Base-by-base conservation (phyloP, 805 yeast species). In the Hanseniaspora mollemarum region DNA sequence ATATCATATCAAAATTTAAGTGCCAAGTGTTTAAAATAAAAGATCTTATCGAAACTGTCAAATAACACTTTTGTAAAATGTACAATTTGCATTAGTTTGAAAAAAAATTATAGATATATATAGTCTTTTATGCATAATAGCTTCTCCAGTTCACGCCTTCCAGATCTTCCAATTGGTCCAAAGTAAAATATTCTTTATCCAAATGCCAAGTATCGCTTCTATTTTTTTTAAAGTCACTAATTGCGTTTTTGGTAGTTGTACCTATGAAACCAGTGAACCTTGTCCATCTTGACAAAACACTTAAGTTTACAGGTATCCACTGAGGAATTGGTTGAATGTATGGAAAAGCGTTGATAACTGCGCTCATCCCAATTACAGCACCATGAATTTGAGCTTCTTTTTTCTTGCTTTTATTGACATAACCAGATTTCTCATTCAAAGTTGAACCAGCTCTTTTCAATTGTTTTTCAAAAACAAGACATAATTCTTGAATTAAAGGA, bases 191-290 rank as follows among this genome's bases (percentile, higher is more conserved):
- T 56, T 72, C 72, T 54, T 83, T 75, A 62, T 90, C 98, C 53
- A 87, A 76, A 59, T 85, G 94, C 98, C 98, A 90, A 0, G 96
- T 87, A 59, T 90, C 98, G 53, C 88, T 94, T 56, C 97, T 76
- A 5, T 86, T 78, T 68, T 87, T 87, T 63, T 88, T 90, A 68
- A 92, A 92, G 55, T 78, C 81, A 55, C 94, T 81, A 46, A 90
- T 71, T 1, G 77, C 74, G 29, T 79, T 80, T 64, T 90, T 90
- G 6, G 95, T 94, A 1, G 94, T 76, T 50, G 81, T 76, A 1
- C 95, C 95, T 26, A 83, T 77, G 49, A 80, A 62, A 7, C 96
- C 96, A 16, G 80, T 80, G 19, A 83, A 75, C 15, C 83, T 77
- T 2, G 87, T 80, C 61, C 79, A 80, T 24, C 75, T 76, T 0